Base-by-base conservation (phyloP, 2,329 filamentous ascomycete genomes). In the Fusarium liriodendri region DNA sequence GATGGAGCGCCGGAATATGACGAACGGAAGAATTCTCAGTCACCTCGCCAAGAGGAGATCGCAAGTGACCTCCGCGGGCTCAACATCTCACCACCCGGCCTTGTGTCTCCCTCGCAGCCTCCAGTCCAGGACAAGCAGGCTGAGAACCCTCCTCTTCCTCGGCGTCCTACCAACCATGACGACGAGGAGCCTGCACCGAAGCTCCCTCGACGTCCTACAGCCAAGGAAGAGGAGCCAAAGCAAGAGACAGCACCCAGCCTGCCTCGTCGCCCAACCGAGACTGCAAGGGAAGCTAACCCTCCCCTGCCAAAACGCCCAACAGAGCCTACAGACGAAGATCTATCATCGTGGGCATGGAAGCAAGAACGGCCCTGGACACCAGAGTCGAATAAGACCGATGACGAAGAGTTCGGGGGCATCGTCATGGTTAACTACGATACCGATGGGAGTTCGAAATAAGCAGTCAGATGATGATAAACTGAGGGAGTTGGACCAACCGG, bases 371-470 rank as follows among this genome's bases (percentile, higher is more conserved):
- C 79, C 9, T 66, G 75, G 54, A 79, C 80, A 6, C 78, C 77
- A 4, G 75, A 74, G 5, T 75, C 78, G 6, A 77, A 79, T 62
- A 63, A 67, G 18, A 72, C 73, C 2, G 82, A 83, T 9, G 81
- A 84, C 11, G 83, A 82, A 18, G 82, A 82, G 37, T 82, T 81
- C 55, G 73, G 72, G 3, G 79, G 76, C 6, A 85, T 85, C 37
- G 76, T 69, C 27, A 84, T 85, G 84, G 77, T 82, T 25, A 79
- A 82, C 47, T 79, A 85, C 40, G 83, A 82, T 14, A 79, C 69
- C 6, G 72, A 74, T 20, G 38, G 64, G 25, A 74, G 72, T 60
- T 52, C 33, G 29, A 74, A 73, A 29, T 64, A 52, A 61, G 25
- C 1, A 18, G n/a, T 20, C 6, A 33, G 20, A 50, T 1, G 20